A percentile compares a stretch with the other conserved stretches of the same genome.
phyloP scores from a whole-genome alignment of 208 protist species.

The Leptomonas seymouri region DNA sequence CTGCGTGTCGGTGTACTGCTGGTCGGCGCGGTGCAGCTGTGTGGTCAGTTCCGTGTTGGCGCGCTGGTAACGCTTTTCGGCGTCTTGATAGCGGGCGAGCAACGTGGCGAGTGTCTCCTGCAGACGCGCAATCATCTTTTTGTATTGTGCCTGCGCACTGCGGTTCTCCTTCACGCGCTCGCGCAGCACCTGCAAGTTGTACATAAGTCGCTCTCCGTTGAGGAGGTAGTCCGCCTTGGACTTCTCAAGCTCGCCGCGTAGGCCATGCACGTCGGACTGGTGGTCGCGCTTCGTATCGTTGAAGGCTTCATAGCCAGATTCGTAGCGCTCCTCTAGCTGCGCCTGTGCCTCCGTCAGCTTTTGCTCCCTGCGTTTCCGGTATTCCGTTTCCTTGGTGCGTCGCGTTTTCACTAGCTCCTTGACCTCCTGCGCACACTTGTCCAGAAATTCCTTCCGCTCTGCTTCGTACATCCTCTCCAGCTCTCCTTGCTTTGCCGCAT shows the following conservation, averaged over 20 bases:
- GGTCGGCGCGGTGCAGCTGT: slow-evolving; percentile 92
- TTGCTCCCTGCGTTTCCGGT: slow-evolving; percentile 78
- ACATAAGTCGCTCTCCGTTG: slow-evolving; percentile 96
- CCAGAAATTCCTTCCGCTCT: slow-evolving; percentile 81
- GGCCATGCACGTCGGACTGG: slow-evolving; percentile 88
- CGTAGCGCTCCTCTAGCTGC: slow-evolving; percentile 77
- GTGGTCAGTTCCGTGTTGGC: slow-evolving; percentile 95
- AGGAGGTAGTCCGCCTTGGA: slow-evolving; percentile 96
- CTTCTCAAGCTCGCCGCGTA: slow-evolving; percentile 94
- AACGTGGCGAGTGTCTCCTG: slow-evolving; percentile 90
- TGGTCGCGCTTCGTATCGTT: slow-evolving; percentile 80
- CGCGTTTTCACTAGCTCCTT: slow-evolving; percentile 88
- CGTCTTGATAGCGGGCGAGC: slow-evolving; percentile 90
- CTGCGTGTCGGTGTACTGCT: slow-evolving; percentile 97
- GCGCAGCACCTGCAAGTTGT: slow-evolving; percentile 96
- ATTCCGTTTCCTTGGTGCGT: slow-evolving; percentile 87
- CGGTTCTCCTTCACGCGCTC: slow-evolving; percentile 96
- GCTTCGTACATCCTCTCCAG: slow-evolving; percentile 89
- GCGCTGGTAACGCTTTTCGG: slow-evolving; percentile 90
- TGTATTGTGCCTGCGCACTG: slow-evolving; percentile 92
- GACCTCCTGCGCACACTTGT: slow-evolving; percentile 81
- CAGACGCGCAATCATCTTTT: slow-evolving; percentile 89
- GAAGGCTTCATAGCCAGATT: slow-evolving; percentile 82
- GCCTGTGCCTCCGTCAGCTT: slow-evolving; percentile 87
- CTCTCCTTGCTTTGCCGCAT: slow-evolving; percentile 79